Evolutionary conservation across 1,139 yeast species (phyloP).

Genomic region (Arxiozyma telluris): DNA sequence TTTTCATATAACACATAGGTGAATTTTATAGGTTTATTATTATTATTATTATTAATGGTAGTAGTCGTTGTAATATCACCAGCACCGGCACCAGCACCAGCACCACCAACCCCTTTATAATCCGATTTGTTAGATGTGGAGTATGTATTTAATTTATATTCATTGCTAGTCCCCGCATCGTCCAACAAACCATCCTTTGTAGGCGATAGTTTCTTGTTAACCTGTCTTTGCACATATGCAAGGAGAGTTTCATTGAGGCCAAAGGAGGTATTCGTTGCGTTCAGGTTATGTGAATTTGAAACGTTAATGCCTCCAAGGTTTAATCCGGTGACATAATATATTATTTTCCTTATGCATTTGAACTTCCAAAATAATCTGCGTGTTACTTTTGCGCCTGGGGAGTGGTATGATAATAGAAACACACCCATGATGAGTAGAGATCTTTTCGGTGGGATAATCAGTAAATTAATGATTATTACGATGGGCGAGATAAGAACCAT

Average conservation of each 20-base stretch:
- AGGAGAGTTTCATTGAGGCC: slow-evolving; percentile 19
- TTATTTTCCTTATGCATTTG: slow-evolving; percentile 54
- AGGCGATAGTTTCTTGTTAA: slow-evolving; percentile 22
- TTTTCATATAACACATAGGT: slow-evolving; percentile 93
- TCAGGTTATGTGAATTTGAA: slow-evolving; percentile 9
- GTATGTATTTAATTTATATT: background rate
- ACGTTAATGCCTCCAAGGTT: slow-evolving; percentile 53
- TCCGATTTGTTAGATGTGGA: background rate
- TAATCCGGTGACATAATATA: slow-evolving; percentile 78
- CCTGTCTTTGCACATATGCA: slow-evolving; percentile 30
- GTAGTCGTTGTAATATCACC: no score
- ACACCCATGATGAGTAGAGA: slow-evolving; percentile 53
- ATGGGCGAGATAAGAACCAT: slow-evolving; percentile 79
- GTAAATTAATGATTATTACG: slow-evolving; percentile 59
- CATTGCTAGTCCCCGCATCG: background rate
- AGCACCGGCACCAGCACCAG: no score
- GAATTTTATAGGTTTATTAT: slow-evolving; percentile 61
- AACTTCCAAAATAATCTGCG: slow-evolving; percentile 80
- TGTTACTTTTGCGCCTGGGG: slow-evolving; percentile 72
- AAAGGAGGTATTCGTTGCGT: slow-evolving; percentile 11
- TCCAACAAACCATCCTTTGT: background rate
- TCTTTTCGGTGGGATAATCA: slow-evolving; percentile 63
- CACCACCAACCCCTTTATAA: slow-evolving; percentile 6
- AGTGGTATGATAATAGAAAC: slow-evolving; percentile 71
- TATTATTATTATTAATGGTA: no score